Percentiles rank a stretch among this genome's conserved stretches.
Evolutionary conservation across 73 alveolate species (phyloP).

Genomic region (Stentor roeselii): DNA sequence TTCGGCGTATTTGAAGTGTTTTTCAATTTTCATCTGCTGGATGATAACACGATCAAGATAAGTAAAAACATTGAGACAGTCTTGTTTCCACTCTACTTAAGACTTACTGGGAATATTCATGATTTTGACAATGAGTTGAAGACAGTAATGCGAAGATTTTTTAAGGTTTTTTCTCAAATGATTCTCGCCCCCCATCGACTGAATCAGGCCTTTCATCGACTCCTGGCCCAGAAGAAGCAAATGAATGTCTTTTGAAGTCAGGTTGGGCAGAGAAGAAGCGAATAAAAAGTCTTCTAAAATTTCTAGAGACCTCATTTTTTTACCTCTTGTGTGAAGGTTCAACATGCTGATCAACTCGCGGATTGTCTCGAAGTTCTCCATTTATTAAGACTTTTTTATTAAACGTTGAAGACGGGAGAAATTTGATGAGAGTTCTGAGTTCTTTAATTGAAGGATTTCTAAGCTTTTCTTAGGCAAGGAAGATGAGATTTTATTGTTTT

Average conservation of each 20-base stretch:
- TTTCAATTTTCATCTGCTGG: constrained; percentile 23
- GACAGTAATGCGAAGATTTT: not conserved
- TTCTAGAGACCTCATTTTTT: constrained; percentile 19
- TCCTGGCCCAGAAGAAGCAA: not conserved
- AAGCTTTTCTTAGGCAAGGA: no score
- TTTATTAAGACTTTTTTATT: no score
- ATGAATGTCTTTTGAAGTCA: not conserved
- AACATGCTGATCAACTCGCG: constrained; percentile 4
- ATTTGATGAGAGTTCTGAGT: no score
- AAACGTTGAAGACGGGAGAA: no score
- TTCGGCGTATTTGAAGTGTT: constrained; percentile 10
- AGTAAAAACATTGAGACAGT: not conserved
- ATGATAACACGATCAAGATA: not conserved
- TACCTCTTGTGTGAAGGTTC: constrained; percentile 12
- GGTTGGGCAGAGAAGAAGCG: not conserved
- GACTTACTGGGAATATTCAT: not conserved
- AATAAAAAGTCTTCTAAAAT: constrained; percentile 1
- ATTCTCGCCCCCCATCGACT: constrained; percentile 9
- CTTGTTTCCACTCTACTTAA: not conserved
- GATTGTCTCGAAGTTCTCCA: not conserved
- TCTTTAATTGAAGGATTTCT: no score
- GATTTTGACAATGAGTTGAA: not conserved
- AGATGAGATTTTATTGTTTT: no score
- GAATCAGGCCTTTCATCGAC: constrained; percentile 5
- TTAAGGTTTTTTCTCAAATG: constrained; percentile 2